Evolutionary conservation across 2,329 filamentous ascomycete genomes (phyloP).

Genomic region (Neonectria neomacrospora): DNA sequence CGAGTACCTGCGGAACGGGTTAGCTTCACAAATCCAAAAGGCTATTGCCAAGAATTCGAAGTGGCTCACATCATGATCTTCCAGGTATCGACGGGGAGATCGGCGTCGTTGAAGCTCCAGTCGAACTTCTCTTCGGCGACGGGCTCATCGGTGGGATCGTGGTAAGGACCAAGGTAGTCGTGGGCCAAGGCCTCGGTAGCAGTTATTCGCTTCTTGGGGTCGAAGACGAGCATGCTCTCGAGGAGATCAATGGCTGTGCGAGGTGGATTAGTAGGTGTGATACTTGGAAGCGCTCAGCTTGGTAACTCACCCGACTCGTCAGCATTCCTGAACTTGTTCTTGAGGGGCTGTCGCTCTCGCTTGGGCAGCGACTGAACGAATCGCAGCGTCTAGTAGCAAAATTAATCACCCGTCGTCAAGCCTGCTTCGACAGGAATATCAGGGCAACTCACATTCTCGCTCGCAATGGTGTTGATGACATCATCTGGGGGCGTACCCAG

Average conservation of each 20-base stretch:
- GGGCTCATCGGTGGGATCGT: conserved; percentile 96
- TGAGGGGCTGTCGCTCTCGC: conserved; percentile 87
- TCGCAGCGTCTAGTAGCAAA: conserved; percentile 76
- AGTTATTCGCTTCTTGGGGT: conserved; percentile 94
- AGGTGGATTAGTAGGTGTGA: conserved; percentile 11
- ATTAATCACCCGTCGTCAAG: conserved; percentile 32
- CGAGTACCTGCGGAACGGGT: conserved; percentile 77
- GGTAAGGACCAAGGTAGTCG: conserved; percentile 94
- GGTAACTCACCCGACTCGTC: conserved; percentile 77
- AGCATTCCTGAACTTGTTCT: conserved; percentile 93
- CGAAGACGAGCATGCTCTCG: conserved; percentile 97
- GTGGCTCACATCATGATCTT: conserved; percentile 97
- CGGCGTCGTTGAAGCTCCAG: conserved; percentile 99
- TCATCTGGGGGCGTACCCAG: conserved; percentile 96
- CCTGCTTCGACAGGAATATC: neutral
- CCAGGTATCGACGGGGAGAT: conserved; percentile 98
- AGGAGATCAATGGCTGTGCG: conserved; percentile 85
- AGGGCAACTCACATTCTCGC: conserved; percentile 83
- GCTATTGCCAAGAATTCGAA: neutral
- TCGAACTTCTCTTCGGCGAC: conserved; percentile 97
- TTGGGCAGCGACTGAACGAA: conserved; percentile 98
- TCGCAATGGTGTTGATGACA: conserved; percentile 98
- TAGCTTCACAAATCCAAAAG: conserved; percentile 7
- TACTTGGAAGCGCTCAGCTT: neutral
- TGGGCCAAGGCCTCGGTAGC: conserved; percentile 88